These are phyloP conservation scores for Claviceps capensis DNA, from an alignment of 2,329 filamentous ascomycete genomes.

Conservation along the genomic window DNA sequence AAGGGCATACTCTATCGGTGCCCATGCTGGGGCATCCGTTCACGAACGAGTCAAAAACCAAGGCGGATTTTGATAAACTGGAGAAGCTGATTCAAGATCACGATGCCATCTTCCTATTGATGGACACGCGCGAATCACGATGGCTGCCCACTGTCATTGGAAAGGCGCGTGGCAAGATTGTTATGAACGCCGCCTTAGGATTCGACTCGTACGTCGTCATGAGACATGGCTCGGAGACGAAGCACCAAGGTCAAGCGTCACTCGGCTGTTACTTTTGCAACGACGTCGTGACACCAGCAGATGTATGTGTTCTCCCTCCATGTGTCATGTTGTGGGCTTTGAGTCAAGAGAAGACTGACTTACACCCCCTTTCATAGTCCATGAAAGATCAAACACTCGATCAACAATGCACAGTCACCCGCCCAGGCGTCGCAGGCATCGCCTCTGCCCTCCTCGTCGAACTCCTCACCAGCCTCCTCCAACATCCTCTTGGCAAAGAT, in stretches of 20 bases:
- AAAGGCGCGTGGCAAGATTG: slow-evolving; percentile 83
- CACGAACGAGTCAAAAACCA: slow-evolving; percentile 53
- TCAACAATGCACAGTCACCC: slow-evolving; percentile 94
- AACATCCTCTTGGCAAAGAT: slow-evolving; percentile 62
- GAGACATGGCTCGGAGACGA: slow-evolving; percentile 66
- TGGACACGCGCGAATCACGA: slow-evolving; percentile 88
- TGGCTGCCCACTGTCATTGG: slow-evolving; percentile 96
- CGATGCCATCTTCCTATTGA: slow-evolving; percentile 88
- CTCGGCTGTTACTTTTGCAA: slow-evolving; percentile 98
- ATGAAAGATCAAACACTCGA: slow-evolving; percentile 91
- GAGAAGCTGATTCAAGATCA: slow-evolving; percentile 66
- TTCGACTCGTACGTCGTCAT: slow-evolving; percentile 97
- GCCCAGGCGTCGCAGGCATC: slow-evolving; percentile 82
- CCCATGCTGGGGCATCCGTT: slow-evolving; percentile 94
- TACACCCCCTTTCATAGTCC: slow-evolving; percentile 41
- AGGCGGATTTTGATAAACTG: slow-evolving; percentile 62
- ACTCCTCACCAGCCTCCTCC: slow-evolving; percentile 71
- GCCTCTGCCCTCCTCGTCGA: slow-evolving; percentile 87
- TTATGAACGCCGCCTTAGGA: slow-evolving; percentile 90
- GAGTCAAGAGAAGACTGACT: background rate
- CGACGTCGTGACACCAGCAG: slow-evolving; percentile 85
- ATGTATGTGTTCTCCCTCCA: slow-evolving; percentile 47
- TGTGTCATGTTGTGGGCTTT: background rate
- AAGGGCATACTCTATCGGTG: slow-evolving; percentile 70
- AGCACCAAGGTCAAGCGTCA: slow-evolving; percentile 43